A percentile compares a stretch with the other conserved stretches of the same genome.
Evolutionary conservation across 257 asterid genomes (phyloP).

Genomic region (Penstemon newberryi): DNA sequence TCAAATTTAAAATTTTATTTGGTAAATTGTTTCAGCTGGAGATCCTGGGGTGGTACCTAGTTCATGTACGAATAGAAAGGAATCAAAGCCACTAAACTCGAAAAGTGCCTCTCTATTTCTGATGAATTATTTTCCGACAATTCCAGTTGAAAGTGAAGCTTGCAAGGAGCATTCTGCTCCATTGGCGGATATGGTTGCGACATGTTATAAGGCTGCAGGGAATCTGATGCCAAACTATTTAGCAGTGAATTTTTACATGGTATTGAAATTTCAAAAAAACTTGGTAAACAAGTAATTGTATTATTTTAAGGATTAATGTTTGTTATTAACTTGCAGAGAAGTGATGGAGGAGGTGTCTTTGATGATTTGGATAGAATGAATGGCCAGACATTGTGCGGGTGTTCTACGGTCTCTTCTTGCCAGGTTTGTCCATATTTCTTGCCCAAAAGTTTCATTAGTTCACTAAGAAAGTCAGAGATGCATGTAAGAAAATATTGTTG

Average conservation of each 20-base stretch:
- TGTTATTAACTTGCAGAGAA: constrained; percentile 64
- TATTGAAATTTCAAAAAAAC: constrained; percentile 31
- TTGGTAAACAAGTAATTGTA: background rate
- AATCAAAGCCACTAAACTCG: constrained; percentile 82
- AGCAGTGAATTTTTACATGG: constrained; percentile 99
- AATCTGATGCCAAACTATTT: constrained; percentile 79
- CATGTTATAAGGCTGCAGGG: constrained; percentile 87
- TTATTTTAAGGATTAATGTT: constrained; percentile 19
- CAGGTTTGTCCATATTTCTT: constrained; percentile 57
- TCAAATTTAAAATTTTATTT: constrained; percentile 27
- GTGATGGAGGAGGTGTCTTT: constrained; percentile 97
- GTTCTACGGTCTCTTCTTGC: constrained; percentile 71
- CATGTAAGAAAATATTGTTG: background rate
- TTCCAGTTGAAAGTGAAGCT: constrained; percentile 84
- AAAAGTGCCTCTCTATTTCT: constrained; percentile 72
- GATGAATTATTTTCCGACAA: constrained; percentile 85
- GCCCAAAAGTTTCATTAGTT: constrained; percentile 1
- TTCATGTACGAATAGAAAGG: constrained; percentile 86
- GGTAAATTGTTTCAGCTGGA: constrained; percentile 68
- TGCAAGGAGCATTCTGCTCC: constrained; percentile 89
- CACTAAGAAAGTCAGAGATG: constrained; percentile 7
- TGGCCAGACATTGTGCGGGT: constrained; percentile 87
- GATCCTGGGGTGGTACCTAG: constrained; percentile 80
- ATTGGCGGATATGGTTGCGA: constrained; percentile 59
- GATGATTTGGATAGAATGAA: constrained; percentile 84